Evolutionary conservation across 1,284 basidiomycete species (phyloP).

Genomic region (Leccinum pallidistipes): DNA sequence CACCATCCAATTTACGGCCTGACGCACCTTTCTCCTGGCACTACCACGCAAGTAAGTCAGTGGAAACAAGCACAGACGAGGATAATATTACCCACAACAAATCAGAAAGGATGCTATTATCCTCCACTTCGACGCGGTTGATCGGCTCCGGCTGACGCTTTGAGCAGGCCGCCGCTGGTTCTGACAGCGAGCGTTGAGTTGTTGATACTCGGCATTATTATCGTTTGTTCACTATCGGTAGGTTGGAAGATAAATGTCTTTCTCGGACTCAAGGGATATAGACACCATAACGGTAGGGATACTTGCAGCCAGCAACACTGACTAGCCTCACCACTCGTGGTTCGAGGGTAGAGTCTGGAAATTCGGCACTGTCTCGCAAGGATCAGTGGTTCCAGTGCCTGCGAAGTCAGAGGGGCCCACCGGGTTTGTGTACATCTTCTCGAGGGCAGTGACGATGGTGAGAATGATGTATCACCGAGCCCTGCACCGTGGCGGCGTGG

Average conservation of each 20-base stretch:
- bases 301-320: conserved; percentile 9
- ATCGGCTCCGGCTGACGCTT: conserved; percentile 52
- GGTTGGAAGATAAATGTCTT: conserved; percentile 16
- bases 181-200: conserved; percentile 58
- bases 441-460: conserved; percentile 62
- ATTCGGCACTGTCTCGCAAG: conserved; percentile 46
- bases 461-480: conserved; percentile 73
- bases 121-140: conserved; percentile 62
- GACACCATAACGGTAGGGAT: conserved; percentile 18
- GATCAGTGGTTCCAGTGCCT: conserved; percentile 69
- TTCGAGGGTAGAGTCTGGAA: conserved; percentile 14
- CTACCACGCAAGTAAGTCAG: conserved; percentile 42
- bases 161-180: conserved; percentile 58
- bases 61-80: background rate
- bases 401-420: conserved; percentile 77
- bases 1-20: conserved; percentile 1
- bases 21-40: conserved; percentile 62
- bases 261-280: conserved; percentile 26
- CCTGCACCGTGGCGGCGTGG: conserved; percentile 50
- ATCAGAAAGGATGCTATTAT: conserved; percentile 75
- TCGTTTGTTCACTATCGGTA: background rate
- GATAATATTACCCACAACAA: conserved; percentile 53
- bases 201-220: conserved; percentile 1
- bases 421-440: conserved; percentile 81
- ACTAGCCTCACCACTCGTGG: conserved; percentile 27